phyloP scores from a whole-genome alignment of 768 basidiomycete species.

The Suillus subalutaceus region DNA sequence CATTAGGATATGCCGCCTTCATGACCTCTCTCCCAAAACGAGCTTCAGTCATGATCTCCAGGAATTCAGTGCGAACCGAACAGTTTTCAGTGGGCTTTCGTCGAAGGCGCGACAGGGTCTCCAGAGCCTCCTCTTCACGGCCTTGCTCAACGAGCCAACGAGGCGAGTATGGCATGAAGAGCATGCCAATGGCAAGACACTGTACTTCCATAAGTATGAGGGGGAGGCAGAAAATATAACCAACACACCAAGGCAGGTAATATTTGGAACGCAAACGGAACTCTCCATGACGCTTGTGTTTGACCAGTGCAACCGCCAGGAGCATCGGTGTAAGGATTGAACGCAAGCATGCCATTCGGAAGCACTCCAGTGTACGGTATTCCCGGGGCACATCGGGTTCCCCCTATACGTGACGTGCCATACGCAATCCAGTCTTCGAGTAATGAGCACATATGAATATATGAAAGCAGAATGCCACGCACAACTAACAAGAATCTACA shows the following conservation, averaged over 20 bases:
- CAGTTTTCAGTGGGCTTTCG: conserved; percentile 33
- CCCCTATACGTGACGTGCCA: conserved; percentile 38
- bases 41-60: conserved; percentile 43
- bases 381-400: conserved; percentile 31
- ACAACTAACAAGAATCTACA: conserved; percentile 37
- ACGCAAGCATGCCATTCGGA: conserved; percentile 34
- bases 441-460: neutral
- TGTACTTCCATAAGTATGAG: conserved; percentile 13
- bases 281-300: conserved; percentile 36
- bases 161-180: conserved; percentile 44
- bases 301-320: conserved; percentile 34
- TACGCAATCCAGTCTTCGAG: conserved; percentile 35
- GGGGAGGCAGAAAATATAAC: conserved; percentile 11
- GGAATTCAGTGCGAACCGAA: conserved; percentile 39
- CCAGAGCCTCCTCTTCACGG: conserved; percentile 38
- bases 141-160: conserved; percentile 45
- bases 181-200: conserved; percentile 36
- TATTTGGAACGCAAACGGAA: conserved; percentile 40
- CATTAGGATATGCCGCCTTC: conserved; percentile 23
- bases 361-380: conserved; percentile 33
- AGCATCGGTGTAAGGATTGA: conserved; percentile 32
- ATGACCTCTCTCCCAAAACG: conserved; percentile 28
- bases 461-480: conserved; percentile 11
- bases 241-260: conserved; percentile 39
- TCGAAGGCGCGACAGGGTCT: conserved; percentile 38